Percentiles rank a stretch among this genome's conserved stretches.
phyloP scores from a whole-genome alignment of 2,329 filamentous ascomycete species.

The Orbilia quercus region DNA sequence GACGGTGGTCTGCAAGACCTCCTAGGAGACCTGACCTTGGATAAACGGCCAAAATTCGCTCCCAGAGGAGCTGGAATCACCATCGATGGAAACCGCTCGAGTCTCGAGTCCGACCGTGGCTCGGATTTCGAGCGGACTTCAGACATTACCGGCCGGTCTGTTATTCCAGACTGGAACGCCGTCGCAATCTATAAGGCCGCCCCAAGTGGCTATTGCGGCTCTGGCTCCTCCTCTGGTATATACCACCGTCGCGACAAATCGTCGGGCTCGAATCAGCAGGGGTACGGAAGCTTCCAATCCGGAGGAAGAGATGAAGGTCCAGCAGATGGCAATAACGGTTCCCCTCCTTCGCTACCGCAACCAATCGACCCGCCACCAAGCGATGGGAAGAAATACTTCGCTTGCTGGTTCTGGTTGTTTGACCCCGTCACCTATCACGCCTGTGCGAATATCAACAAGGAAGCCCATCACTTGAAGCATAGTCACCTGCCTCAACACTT shows the following conservation, averaged over 20 bases:
- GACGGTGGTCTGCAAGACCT: slow-evolving; percentile 23
- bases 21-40: slow-evolving; percentile 30
- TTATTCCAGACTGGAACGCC: slow-evolving; percentile 34
- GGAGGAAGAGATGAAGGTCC: slow-evolving; percentile 23
- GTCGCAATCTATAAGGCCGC: slow-evolving; percentile 29
- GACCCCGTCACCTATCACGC: slow-evolving; percentile 47
- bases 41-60: slow-evolving; percentile 12
- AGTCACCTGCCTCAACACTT: slow-evolving; percentile 42
- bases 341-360: slow-evolving; percentile 39
- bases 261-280: slow-evolving; percentile 26
- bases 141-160: slow-evolving; percentile 4
- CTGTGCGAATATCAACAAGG: slow-evolving; percentile 42
- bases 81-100: neutral
- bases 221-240: slow-evolving; percentile 28
- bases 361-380: slow-evolving; percentile 43
- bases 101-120: slow-evolving; percentile 25
- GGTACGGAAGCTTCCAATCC: slow-evolving; percentile 16
- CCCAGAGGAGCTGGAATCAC: slow-evolving; percentile 1
- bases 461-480: slow-evolving; percentile 49
- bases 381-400: slow-evolving; percentile 47
- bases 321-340: slow-evolving; percentile 37
- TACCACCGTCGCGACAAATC: slow-evolving; percentile 32
- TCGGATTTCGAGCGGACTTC: neutral
- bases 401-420: slow-evolving; percentile 52
- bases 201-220: slow-evolving; percentile 24